A percentile compares a stretch with the other conserved stretches of the same genome.
phyloP scores from a whole-genome alignment of 148 eudicot species.

The Gaultheria prostrata region DNA sequence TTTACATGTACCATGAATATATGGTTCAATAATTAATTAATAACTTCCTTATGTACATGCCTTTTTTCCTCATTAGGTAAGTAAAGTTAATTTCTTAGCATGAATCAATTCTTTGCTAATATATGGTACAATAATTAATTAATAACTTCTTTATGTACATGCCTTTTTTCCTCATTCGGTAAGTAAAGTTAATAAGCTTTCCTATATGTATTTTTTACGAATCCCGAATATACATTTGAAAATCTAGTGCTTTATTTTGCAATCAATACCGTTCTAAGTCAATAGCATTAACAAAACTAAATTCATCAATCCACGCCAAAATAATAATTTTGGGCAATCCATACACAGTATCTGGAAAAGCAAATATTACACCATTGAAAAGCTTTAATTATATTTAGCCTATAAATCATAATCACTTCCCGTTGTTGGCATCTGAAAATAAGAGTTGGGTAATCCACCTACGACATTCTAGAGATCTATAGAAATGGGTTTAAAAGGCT shows the following conservation, averaged over 20 bases:
- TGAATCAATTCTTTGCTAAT: neutral
- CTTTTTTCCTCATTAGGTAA: neutral
- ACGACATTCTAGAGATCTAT: neutral
- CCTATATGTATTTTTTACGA: neutral
- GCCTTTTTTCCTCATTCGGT: neutral
- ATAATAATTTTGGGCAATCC: neutral
- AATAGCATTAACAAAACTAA: neutral
- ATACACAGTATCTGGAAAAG: neutral
- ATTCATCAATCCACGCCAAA: neutral
- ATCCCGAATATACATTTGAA: neutral
- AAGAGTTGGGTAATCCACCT: neutral
- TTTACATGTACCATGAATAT: too few relatives aligned
- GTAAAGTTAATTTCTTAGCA: neutral
- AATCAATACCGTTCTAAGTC: neutral
- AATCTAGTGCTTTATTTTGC: neutral
- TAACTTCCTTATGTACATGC: neutral
- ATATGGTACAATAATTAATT: neutral
- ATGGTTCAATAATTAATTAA: neutral
- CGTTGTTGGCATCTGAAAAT: neutral
- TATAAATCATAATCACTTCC: neutral
- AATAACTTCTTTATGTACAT: neutral
- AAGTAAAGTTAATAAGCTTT: neutral
- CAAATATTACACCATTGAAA: neutral
- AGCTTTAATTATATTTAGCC: neutral
- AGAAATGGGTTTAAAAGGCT: neutral